Percentiles rank a stretch among this genome's conserved stretches.
Evolutionary conservation across 2,329 filamentous ascomycete genomes (phyloP).

Genomic region (Simplicillium sp.): DNA sequence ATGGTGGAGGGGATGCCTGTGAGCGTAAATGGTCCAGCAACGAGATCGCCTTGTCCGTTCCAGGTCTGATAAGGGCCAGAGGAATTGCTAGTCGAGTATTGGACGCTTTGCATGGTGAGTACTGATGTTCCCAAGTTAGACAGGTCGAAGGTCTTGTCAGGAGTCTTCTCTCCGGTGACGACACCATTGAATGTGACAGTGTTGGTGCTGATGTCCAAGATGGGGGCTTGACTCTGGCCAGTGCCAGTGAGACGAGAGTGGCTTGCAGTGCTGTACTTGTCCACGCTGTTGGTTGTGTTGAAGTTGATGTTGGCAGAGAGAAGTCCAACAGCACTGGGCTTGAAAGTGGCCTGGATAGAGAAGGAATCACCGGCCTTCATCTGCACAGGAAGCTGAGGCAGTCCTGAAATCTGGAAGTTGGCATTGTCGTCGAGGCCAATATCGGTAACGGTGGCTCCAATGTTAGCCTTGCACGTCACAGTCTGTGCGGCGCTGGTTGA

Average conservation of each 20-base stretch:
- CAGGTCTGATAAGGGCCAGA: conserved; percentile 34
- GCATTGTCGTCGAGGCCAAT: conserved; percentile 22
- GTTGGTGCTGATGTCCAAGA: conserved; percentile 37
- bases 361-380: conserved; percentile 28
- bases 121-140: conserved; percentile 37
- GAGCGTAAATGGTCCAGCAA: conserved; percentile 39
- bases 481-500: conserved; percentile 14
- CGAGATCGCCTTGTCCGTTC: conserved; percentile 22
- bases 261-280: conserved; percentile 35
- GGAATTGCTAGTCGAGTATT: conserved; percentile 31
- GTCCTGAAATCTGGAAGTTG: conserved; percentile 25
- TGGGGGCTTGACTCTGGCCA: conserved; percentile 32
- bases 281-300: conserved; percentile 33
- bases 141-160: conserved; percentile 31
- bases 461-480: conserved; percentile 38
- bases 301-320: conserved; percentile 37
- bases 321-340: conserved; percentile 35
- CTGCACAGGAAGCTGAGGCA: conserved; percentile 19
- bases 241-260: conserved; percentile 38
- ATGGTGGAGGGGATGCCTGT: conserved; percentile 34
- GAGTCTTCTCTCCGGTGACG: conserved; percentile 29
- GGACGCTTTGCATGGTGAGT: conserved; percentile 32
- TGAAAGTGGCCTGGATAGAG: conserved; percentile 32
- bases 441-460: conserved; percentile 29
- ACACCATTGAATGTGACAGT: conserved; percentile 39